phyloP scores from a whole-genome alignment of 1,139 yeast species.

The Zygoascus meyerae region DNA sequence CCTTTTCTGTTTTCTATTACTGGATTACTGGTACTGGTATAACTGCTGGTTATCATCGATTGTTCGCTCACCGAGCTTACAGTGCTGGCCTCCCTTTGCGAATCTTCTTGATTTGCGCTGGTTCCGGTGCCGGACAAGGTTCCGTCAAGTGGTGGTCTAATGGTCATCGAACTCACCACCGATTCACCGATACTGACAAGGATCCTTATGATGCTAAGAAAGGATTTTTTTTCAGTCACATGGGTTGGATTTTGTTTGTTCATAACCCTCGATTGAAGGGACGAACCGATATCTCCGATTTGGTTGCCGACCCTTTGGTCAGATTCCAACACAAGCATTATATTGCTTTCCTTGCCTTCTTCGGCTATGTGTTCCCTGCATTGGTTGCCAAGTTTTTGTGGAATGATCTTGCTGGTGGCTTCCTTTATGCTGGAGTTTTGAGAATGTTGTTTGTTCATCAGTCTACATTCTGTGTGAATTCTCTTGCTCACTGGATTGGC shows the following conservation, averaged over 20 bases:
- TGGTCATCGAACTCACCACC: conserved; percentile 94
- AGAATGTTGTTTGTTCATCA: conserved; percentile 86
- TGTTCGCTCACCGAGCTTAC: conserved; percentile 87
- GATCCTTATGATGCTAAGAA: conserved; percentile 97
- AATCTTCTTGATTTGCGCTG: conserved; percentile 71
- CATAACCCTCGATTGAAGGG: conserved; percentile 95
- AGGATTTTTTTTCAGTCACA: conserved; percentile 93
- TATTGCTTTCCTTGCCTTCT: conserved; percentile 55
- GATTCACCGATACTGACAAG: conserved; percentile 93
- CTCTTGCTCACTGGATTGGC: conserved; percentile 98
- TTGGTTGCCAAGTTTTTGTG: conserved; percentile 71
- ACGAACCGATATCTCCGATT: conserved; percentile 91
- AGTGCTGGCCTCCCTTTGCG: conserved; percentile 67
- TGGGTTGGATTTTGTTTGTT: conserved; percentile 95
- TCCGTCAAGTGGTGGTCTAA: conserved; percentile 99
- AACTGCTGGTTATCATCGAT: conserved; percentile 91
- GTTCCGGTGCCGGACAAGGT: conserved; percentile 95
- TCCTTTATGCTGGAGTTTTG: conserved; percentile 82
- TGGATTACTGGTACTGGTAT: conserved; percentile 76
- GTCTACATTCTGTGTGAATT: conserved; percentile 97
- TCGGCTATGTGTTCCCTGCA: conserved; percentile 72
- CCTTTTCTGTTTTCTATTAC: conserved; percentile 60
- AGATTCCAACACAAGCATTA: conserved; percentile 92
- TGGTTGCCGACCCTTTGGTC: conserved; percentile 85
- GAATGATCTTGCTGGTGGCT: conserved; percentile 92